Percentiles rank a stretch among this genome's conserved stretches.
Conservation (phyloP, 2,329 filamentous ascomycete species). For the Trichoderma koningii region DNA sequence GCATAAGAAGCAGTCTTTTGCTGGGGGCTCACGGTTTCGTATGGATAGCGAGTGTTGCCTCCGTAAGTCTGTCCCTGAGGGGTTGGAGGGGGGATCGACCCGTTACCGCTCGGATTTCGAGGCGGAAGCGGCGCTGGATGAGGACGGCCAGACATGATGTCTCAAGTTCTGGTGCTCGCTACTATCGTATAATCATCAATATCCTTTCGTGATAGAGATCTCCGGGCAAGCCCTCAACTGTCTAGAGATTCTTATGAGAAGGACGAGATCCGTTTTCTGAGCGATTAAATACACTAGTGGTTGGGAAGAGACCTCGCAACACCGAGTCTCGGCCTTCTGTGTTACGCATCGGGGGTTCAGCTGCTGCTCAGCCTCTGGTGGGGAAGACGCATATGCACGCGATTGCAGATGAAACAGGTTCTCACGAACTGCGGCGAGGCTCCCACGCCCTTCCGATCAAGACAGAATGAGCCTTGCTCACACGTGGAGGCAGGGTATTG, state of each 20-base stretch:
- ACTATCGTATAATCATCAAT: not conserved
- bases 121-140: slow-evolving; percentile 24
- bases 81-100: not conserved
- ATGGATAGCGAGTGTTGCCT: slow-evolving; percentile 2
- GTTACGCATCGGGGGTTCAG: slow-evolving; percentile 3
- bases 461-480: slow-evolving; percentile 7
- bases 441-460: slow-evolving; percentile 12
- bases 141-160: slow-evolving; percentile 16
- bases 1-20: not conserved
- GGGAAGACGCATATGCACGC: slow-evolving; percentile 11
- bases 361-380: slow-evolving; percentile 20
- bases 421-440: slow-evolving; percentile 18
- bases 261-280: not conserved
- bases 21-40: not conserved
- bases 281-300: slow-evolving; percentile 8
- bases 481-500: slow-evolving; percentile 15
- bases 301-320: not conserved
- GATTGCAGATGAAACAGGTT: not conserved
- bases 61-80: not conserved
- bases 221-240: not conserved
- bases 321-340: not conserved
- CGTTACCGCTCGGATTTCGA: not conserved
- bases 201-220: not conserved
- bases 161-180: not conserved
- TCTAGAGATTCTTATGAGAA: not conserved